These are phyloP conservation scores for Coniochaeta sp. DNA, from an alignment of 2,329 filamentous ascomycete species.

Conservation along the genomic window DNA sequence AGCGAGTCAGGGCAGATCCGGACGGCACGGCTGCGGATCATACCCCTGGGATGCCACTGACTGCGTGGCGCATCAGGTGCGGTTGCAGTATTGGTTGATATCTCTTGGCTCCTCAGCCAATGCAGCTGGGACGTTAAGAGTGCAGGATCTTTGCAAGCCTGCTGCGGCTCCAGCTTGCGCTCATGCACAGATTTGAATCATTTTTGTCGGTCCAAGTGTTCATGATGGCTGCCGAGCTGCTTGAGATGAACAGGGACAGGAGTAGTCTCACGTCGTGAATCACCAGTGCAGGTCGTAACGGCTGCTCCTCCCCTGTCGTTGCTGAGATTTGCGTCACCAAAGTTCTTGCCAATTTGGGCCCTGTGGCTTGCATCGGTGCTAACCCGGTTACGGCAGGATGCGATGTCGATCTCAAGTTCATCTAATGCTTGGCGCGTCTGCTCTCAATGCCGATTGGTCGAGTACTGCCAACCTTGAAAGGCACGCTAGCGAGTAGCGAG, in stretches of 20 bases:
- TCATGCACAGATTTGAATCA: not conserved
- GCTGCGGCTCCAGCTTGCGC: not conserved
- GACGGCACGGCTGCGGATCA: not conserved
- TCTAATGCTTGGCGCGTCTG: not conserved
- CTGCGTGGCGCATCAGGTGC: not conserved
- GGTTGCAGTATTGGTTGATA: not conserved
- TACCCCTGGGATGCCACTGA: not conserved
- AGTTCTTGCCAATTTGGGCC: not conserved
- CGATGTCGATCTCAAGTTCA: not conserved
- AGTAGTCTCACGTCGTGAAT: too few species aligned
- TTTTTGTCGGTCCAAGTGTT: not conserved
- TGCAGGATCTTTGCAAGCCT: not conserved
- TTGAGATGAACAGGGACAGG: too few species aligned
- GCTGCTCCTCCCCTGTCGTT: not conserved
- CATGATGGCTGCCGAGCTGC: not conserved
- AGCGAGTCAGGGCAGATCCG: not conserved
- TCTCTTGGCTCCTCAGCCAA: not conserved
- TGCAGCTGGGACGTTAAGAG: not conserved
- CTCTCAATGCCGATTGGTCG: not conserved
- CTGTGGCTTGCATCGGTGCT: not conserved
- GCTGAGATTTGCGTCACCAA: not conserved
- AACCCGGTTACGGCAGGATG: not conserved
- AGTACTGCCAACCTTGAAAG: not conserved
- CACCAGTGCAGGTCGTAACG: not conserved
- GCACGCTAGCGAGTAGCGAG: not conserved